Percentiles rank a stretch among this genome's conserved stretches.
These are phyloP conservation scores for Ophiosphaerella narmari DNA, from an alignment of 2,329 filamentous ascomycete genomes.

Conservation along the genomic window DNA sequence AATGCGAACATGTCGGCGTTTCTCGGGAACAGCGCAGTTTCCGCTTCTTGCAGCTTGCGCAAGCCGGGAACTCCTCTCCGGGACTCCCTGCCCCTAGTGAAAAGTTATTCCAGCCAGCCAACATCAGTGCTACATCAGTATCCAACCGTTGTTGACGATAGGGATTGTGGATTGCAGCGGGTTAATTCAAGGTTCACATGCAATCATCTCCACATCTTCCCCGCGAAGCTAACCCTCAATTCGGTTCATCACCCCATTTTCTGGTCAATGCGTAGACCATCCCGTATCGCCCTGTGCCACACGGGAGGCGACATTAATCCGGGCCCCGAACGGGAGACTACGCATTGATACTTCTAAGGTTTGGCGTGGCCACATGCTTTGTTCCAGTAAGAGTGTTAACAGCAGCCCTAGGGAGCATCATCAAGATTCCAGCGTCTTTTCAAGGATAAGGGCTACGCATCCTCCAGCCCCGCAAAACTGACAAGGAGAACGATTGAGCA, in stretches of 20 bases:
- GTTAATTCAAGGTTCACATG: constrained; percentile 18
- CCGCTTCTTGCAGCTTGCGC: constrained; percentile 38
- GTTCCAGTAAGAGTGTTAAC: not conserved
- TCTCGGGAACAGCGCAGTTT: constrained; percentile 41
- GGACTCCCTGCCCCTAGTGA: constrained; percentile 30
- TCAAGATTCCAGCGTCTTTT: not conserved
- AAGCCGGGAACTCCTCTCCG: constrained; percentile 37
- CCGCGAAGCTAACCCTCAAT: constrained; percentile 23
- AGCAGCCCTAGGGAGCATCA: not conserved
- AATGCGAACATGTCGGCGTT: constrained; percentile 38
- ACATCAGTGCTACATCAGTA: constrained; percentile 33
- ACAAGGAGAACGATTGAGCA: not conserved
- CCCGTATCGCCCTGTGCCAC: too few species aligned
- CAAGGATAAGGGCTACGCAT: too few species aligned
- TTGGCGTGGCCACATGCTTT: not conserved
- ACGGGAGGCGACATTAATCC: too few species aligned
- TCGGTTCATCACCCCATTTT: constrained; percentile 22
- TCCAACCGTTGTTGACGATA: constrained; percentile 19
- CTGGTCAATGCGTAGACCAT: not conserved
- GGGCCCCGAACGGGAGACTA: too few species aligned
- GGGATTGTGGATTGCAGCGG: constrained; percentile 30
- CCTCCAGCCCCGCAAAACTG: too few species aligned
- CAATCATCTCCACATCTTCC: constrained; percentile 26
- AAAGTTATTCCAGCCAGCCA: constrained; percentile 40
- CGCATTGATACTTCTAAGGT: too few species aligned